Evolutionary conservation across 2,329 filamentous ascomycete genomes (phyloP), one percentile per base, ranked within the genome.

Genomic region (Paraphoma chrysanthemicola): DNA sequence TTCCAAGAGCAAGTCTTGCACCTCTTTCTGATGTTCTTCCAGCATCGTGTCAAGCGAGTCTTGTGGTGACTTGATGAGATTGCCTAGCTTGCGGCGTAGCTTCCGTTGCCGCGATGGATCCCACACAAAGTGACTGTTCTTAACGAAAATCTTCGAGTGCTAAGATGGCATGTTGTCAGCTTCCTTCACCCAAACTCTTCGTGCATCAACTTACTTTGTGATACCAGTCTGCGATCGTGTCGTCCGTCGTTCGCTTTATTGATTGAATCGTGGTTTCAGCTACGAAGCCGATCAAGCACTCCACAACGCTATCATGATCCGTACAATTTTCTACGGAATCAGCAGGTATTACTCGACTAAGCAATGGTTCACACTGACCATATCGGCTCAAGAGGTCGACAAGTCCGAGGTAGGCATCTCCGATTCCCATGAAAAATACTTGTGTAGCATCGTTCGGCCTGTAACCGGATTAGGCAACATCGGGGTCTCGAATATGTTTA

Each of bases 351-450:
- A 30, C 29, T 8, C 36, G 6, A 7, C 17, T 8, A 43, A 11
- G 11, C 50, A 31, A 3, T 10, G 16, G 14, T 18, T 5, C 4
- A 18, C 38, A 64, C 76, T 56, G 82, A 91, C 91, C 87, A 79
- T 92, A 84, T 65, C 89, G 89, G 9, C 89, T 89, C 6, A 98
- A 82, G 5, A 98, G 85, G 54, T 93, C 86, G 55, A 95, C 89
- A 46, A 97, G 86, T 1, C 92, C 93, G 3, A 90, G 82, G 70
- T 95, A 96, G 1, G 95, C 91, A 67, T 92, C 89, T n/a, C 95
- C 95, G 1, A 96, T 87, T 0, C 95, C 94, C 71, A 99, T 83
- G 18, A 99, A 82, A 71, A 96, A 91, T 14, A 98, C 86, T 50
- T 94, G 87, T 6, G 89, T 87, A 0, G 85, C 82, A 2, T 89